Conservation (phyloP, 257 asterid species). For the Echium plantagineum region DNA sequence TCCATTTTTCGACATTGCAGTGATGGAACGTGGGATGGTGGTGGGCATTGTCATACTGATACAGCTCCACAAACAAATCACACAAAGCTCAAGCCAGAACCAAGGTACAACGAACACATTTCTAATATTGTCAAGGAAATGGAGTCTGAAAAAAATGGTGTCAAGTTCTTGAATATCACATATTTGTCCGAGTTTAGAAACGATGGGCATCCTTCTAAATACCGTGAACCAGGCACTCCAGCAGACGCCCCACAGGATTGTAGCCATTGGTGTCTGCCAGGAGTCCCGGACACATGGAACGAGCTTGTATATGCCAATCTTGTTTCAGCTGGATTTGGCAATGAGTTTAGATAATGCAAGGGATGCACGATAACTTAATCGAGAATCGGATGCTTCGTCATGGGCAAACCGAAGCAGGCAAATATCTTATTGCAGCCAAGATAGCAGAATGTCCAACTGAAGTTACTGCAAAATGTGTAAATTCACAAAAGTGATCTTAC, state of each 20-base stretch:
- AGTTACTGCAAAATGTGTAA: slow-evolving; percentile 42
- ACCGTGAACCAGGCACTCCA: slow-evolving; percentile 66
- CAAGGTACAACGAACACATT: slow-evolving; percentile 33
- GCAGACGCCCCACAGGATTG: slow-evolving; percentile 64
- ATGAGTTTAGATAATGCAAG: not conserved
- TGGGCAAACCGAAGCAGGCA: too few relatives aligned
- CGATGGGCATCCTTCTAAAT: slow-evolving; percentile 74
- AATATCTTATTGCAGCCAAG: too few relatives aligned
- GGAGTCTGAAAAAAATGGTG: slow-evolving; percentile 17
- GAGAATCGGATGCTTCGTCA: too few relatives aligned
- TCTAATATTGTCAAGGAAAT: slow-evolving; percentile 27
- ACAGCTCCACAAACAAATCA: slow-evolving; percentile 36
- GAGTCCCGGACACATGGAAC: slow-evolving; percentile 92
- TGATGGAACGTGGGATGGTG: slow-evolving; percentile 36
- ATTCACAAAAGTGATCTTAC: not conserved
- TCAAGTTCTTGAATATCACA: slow-evolving; percentile 44
- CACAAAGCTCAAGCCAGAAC: slow-evolving; percentile 28
- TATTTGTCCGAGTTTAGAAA: slow-evolving; percentile 52
- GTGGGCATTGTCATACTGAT: slow-evolving; percentile 30
- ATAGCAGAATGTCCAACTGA: slow-evolving; percentile 96
- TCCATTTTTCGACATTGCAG: slow-evolving; percentile 15
- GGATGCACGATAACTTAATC: not conserved
- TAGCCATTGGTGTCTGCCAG: slow-evolving; percentile 96
- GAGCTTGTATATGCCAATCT: slow-evolving; percentile 48
- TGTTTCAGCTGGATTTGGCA: slow-evolving; percentile 28